Base-by-base conservation (phyloP, 2,329 filamentous ascomycete genomes). In the Diplodia sapinea region DNA sequence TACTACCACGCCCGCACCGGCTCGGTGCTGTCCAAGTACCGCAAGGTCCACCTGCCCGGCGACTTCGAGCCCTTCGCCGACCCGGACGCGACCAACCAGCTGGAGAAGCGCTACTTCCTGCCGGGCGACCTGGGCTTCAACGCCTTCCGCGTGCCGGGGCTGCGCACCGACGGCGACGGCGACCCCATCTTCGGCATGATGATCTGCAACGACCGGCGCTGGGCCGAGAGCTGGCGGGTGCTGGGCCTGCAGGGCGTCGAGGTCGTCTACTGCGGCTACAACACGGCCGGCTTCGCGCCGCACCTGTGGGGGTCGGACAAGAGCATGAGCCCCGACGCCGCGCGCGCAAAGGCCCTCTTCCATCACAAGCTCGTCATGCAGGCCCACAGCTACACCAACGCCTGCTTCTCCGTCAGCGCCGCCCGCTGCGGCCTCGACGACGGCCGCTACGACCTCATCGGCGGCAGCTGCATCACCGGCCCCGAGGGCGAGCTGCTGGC, bases 71-170 rank as follows among this genome's bases (percentile, higher is more conserved):
- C 71, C 9, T 79, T 82, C 26, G 74, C 78, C 1, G 78, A 82
- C 36, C 80, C 82, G 4, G 77, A 80, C 12, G 81, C 81, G 0
- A 80, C 82, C 4, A 83, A 85, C 70, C 84, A 86, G 73, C 79
- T 86, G 4, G 84, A 86, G 72, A 86, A 86, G 74, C 74, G 82
- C 49, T 87, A 85, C 71, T 86, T 87, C 72, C 76, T 78, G 61
- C 81, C 83, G 0, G 84, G 84, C 1, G 75, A 86, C 59, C 75
- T 86, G 5, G 84, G 83, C 0, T 86, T 85, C 72, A 74, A 81
- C 56, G 83, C 83, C 0, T 86, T 86, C 67, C 78, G 84, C 74
- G 68, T 75, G 69, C 56, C 72, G 1, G 72, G 26, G 26, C 26
- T 26, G 26, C 3, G 0, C 55, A 4, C 59, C 64, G 11, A 31